Conservation (phyloP, 2,329 filamentous ascomycete species). For the Beauveria rudraprayagi region DNA sequence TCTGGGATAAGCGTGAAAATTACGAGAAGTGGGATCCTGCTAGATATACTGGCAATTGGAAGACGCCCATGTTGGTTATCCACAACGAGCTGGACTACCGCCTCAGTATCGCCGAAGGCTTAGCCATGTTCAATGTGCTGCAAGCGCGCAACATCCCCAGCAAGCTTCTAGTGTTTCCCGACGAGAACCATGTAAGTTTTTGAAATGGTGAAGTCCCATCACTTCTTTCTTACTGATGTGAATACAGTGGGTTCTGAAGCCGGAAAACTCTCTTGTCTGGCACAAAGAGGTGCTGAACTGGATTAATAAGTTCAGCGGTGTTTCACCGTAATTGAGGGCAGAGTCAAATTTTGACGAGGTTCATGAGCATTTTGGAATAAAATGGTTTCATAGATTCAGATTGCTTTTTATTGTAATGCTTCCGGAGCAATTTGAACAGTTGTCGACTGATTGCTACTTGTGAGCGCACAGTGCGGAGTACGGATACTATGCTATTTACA, state of each 20-base stretch:
- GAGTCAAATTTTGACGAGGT: no score
- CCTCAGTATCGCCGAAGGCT: conserved; percentile 73
- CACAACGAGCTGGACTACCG: conserved; percentile 89
- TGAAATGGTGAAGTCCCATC: not conserved
- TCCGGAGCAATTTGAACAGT: no score
- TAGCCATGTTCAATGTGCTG: conserved; percentile 79
- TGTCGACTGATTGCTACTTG: no score
- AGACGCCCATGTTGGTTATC: conserved; percentile 78
- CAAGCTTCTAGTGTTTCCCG: conserved; percentile 72
- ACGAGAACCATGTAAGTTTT: conserved; percentile 50
- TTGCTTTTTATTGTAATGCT: no score
- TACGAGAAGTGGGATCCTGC: conserved; percentile 67
- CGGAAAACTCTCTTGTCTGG: conserved; percentile 87
- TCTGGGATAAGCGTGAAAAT: conserved; percentile 52
- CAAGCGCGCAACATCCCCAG: conserved; percentile 69
- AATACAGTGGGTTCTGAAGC: conserved; percentile 73
- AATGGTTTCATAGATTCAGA: accelerated
- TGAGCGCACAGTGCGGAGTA: not conserved
- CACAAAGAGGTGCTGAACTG: conserved; percentile 77
- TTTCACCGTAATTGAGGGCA: conserved; percentile 20
- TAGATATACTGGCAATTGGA: conserved; percentile 59
- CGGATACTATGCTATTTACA: not conserved
- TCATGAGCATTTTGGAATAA: no score
- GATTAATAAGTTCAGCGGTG: conserved; percentile 55
- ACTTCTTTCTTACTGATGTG: not conserved